phyloP scores from a whole-genome alignment of 805 yeast species.

The Saturnispora sanitii region DNA sequence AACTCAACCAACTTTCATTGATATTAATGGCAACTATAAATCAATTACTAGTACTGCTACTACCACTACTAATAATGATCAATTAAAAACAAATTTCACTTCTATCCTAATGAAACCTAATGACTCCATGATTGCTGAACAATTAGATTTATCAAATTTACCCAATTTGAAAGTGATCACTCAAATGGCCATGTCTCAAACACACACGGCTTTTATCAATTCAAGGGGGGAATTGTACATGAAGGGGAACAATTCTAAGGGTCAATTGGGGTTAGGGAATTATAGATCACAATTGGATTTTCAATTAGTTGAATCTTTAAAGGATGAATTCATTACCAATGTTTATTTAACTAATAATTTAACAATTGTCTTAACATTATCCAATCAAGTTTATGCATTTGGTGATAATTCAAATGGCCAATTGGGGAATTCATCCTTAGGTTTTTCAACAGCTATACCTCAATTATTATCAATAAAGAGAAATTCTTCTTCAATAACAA shows the following conservation, averaged over 20 bases:
- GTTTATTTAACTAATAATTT: conserved; percentile 59
- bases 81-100: background rate
- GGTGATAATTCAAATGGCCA: conserved; percentile 46
- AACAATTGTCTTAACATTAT: conserved; percentile 43
- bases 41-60: background rate
- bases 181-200: conserved; percentile 4
- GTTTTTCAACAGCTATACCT: background rate
- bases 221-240: conserved; percentile 22
- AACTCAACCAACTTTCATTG: conserved; percentile 1
- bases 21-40: conserved; percentile 5
- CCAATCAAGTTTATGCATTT: conserved; percentile 62
- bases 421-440: conserved; percentile 24
- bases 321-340: conserved; percentile 22
- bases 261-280: conserved; percentile 8
- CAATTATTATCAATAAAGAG: background rate
- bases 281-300: conserved; percentile 1
- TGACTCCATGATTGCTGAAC: background rate
- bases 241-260: conserved; percentile 65
- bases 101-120: background rate
- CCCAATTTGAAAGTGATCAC: conserved; percentile 3
- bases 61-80: background rate
- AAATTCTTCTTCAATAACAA: background rate
- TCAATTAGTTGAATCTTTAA: conserved; percentile 9
- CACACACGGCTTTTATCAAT: conserved; percentile 11
- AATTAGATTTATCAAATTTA: background rate